A percentile compares a stretch with the other conserved stretches of the same genome.
Evolutionary conservation across 2,329 filamentous ascomycete genomes (phyloP).

Genomic region (Raffaelea deltoideospora): DNA sequence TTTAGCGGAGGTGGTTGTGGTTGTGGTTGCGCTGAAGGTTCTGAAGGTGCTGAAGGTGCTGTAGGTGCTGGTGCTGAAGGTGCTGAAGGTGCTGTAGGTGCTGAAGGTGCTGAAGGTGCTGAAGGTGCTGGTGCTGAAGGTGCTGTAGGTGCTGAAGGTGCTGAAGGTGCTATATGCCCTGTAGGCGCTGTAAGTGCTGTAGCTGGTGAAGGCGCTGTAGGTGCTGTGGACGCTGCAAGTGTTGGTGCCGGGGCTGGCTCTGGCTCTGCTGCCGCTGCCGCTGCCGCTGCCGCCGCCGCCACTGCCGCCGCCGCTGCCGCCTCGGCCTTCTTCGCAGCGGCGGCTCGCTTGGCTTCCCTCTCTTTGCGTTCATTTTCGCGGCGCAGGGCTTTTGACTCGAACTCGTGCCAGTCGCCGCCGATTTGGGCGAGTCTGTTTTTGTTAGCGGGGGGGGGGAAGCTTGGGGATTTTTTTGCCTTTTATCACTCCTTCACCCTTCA

Average conservation of each 20-base stretch:
- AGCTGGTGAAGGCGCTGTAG: not conserved
- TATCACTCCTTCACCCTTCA: too few relatives aligned
- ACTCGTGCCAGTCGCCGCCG: slow-evolving; percentile 95
- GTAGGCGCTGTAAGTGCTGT: too few relatives aligned
- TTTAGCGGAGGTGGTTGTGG: too few relatives aligned
- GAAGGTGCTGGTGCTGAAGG: too few relatives aligned
- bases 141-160: not conserved
- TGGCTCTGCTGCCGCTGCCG: slow-evolving; percentile 7
- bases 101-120: not conserved
- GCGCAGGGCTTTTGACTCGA: slow-evolving; percentile 86
- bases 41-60: not conserved
- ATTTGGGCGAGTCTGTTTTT: slow-evolving; percentile 52
- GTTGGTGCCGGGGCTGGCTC: slow-evolving; percentile 1
- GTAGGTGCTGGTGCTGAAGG: too few relatives aligned
- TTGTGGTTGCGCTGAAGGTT: not conserved
- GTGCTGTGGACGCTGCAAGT: too few relatives aligned
- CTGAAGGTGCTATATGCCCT: not conserved
- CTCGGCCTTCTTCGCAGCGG: slow-evolving; percentile 5
- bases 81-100: not conserved
- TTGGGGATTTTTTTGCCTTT: too few relatives aligned
- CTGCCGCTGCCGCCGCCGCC: slow-evolving; percentile 5
- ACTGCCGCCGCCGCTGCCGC: slow-evolving; percentile 8
- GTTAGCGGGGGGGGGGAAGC: slow-evolving; percentile 15
- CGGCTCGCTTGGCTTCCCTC: slow-evolving; percentile 32
- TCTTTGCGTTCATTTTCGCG: slow-evolving; percentile 69